Base-by-base conservation (phyloP, 2,329 filamentous ascomycete genomes). In the Penicillium sp. region DNA sequence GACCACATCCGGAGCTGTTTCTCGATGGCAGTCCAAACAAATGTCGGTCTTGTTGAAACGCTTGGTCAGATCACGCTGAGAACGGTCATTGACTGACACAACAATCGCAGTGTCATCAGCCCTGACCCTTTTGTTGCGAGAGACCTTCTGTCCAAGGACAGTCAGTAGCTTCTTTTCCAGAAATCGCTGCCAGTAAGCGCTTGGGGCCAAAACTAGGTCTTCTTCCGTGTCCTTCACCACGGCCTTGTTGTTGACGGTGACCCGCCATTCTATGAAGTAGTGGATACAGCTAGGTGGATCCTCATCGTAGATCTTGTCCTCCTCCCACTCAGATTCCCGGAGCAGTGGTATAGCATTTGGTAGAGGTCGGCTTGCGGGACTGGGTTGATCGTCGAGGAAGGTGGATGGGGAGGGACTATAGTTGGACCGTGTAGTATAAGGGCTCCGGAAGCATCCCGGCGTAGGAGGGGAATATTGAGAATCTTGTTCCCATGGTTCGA, bases 61-160 rank as follows among this genome's bases (percentile, higher is more conserved):
- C 12, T 56, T 54, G n/a, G 31, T 53, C 15, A 55, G 29, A 22
- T 55, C 29, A 22, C 35, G 44, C 44, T 54, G n/a, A 14, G 54
- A 41, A 40, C 51, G 37, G 23, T 59, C 50, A n/a, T 48, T 54
- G 26, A 66, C 59, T 46, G 54, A 65, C 3, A 63, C 59, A 20
- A 65, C 56, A 45, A 26, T 18, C 43, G 49, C 50, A 0, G 43
- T 60, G 46, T 62, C 15, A 33, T 33, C 14, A 14, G 15, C 31
- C 6, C 31, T 33, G 31, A n/a, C 14, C 31, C 31, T 33, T 5
- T n/a, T 33, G 4, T 33, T 33, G 5, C 31, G 31, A 14, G 26
- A 27, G 26, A 27, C 26, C 26, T 27, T 27, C 26, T 27, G 4
- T 27, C 26, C 4, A 27, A 27, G 3, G 29, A n/a, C 4, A 15